phyloP scores from a whole-genome alignment of 805 yeast genomes.

The Metschnikowia gruessii region DNA sequence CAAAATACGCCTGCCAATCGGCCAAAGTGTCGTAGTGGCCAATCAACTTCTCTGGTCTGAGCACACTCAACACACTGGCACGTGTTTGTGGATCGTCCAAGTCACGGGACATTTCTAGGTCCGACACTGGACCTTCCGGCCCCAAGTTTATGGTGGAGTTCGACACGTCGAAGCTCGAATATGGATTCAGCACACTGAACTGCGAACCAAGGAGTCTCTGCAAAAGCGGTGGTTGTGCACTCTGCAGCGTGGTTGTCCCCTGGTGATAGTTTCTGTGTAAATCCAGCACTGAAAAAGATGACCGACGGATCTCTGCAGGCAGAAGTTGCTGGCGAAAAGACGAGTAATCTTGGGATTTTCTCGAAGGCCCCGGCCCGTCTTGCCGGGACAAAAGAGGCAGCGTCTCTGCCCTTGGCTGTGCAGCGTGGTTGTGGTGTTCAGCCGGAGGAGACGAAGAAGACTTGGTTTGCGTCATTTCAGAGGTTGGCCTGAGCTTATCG shows the following conservation, averaged over 20 bases:
- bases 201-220: slow-evolving; percentile 30
- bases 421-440: neutral
- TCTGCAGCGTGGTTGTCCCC: neutral
- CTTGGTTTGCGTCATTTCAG: neutral
- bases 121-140: slow-evolving; percentile 5
- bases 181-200: slow-evolving; percentile 33
- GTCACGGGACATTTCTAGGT: slow-evolving; percentile 15
- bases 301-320: slow-evolving; percentile 13
- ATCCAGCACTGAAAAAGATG: slow-evolving; percentile 18
- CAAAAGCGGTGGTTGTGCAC: slow-evolving; percentile 23
- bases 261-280: slow-evolving; percentile 9
- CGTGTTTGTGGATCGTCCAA: slow-evolving; percentile 26
- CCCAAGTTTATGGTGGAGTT: slow-evolving; percentile 10
- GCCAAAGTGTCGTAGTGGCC: slow-evolving; percentile 32
- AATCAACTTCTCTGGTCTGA: slow-evolving; percentile 35
- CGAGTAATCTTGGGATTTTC: neutral
- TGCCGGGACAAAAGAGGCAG: slow-evolving; percentile 9
- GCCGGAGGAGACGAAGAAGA: neutral
- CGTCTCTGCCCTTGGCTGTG: slow-evolving; percentile 6
- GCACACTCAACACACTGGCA: slow-evolving; percentile 21
- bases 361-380: neutral
- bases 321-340: slow-evolving; percentile 2
- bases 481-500: neutral
- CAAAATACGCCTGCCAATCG: slow-evolving; percentile 29
- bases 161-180: slow-evolving; percentile 15